Percentiles rank a stretch among this genome's conserved stretches.
Conservation (phyloP, 2,329 filamentous ascomycete species). For the Colletotrichum lupini region DNA sequence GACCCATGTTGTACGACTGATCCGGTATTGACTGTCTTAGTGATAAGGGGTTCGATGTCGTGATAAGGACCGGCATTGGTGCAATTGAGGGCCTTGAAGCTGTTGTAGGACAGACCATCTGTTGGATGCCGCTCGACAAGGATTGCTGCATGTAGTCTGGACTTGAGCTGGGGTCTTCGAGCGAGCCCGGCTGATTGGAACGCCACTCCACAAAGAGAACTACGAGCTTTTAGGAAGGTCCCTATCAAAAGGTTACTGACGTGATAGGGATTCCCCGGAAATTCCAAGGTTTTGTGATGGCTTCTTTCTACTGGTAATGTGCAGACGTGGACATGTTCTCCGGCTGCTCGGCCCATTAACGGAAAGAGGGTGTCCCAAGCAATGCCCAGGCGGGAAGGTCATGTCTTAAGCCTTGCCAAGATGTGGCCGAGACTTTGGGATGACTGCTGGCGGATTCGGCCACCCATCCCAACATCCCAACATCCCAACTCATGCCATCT, state of each 20-base stretch:
- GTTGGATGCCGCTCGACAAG: background rate
- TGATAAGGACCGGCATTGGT: slow-evolving; percentile 10
- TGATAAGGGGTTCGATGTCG: background rate
- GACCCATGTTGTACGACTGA: background rate
- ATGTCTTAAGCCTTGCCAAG: slow-evolving; percentile 17
- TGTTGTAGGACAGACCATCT: background rate
- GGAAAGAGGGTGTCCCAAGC: background rate
- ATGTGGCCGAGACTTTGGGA: background rate
- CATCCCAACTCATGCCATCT: background rate
- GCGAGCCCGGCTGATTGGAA: background rate
- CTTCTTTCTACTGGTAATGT: background rate
- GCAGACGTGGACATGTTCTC: background rate
- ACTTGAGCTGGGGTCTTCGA: background rate
- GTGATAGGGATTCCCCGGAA: slow-evolving; percentile 3
- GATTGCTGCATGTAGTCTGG: background rate
- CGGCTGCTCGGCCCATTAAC: background rate
- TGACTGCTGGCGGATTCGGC: background rate
- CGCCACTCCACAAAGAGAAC: background rate
- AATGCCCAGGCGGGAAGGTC: slow-evolving; percentile 26
- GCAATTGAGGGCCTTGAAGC: slow-evolving; percentile 1
- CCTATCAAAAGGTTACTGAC: background rate
- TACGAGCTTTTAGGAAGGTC: slow-evolving; percentile 18
- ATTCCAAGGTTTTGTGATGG: background rate
- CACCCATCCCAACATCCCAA: slow-evolving; percentile 13
- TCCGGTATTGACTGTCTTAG: background rate